A percentile compares a stretch with the other conserved stretches of the same genome.
Conservation (phyloP, 345 rosid genomes). For the Geranium rotundifolium region DNA sequence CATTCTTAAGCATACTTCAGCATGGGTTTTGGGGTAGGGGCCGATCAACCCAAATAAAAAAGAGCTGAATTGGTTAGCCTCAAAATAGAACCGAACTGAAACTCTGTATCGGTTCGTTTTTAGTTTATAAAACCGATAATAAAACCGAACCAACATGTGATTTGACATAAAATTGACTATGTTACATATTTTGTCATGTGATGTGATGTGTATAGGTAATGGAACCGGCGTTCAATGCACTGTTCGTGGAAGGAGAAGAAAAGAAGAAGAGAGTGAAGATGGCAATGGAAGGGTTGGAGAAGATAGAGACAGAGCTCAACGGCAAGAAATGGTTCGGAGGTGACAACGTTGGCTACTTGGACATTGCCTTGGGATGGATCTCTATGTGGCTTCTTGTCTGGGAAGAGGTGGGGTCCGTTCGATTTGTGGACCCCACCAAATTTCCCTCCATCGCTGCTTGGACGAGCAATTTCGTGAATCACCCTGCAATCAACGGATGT, state of each 20-base stretch:
- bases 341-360: constrained; percentile 24
- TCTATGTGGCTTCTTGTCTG: constrained; percentile 18
- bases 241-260: constrained; percentile 9
- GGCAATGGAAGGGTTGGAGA: constrained; percentile 15
- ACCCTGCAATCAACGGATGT: constrained; percentile 17
- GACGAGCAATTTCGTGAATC: constrained; percentile 15
- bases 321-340: constrained; percentile 21
- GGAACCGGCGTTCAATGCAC: constrained; percentile 3
- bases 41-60: too few species aligned
- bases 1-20: too few species aligned
- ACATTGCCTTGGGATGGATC: constrained; percentile 22
- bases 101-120: too few species aligned
- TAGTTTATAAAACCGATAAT: too few species aligned
- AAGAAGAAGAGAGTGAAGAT: constrained; percentile 8
- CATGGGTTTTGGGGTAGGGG: too few species aligned
- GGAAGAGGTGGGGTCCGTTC: constrained; percentile 19
- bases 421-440: constrained; percentile 8
- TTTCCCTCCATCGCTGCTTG: constrained; percentile 21
- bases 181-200: too few species aligned
- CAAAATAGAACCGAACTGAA: too few species aligned
- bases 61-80: too few species aligned
- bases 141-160: too few species aligned
- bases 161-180: too few species aligned
- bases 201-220: too few species aligned
- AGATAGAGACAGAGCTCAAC: constrained; percentile 20